phyloP scores from a whole-genome alignment of 352 stramenopile species.

The Globisporangium cylindrosporum region DNA sequence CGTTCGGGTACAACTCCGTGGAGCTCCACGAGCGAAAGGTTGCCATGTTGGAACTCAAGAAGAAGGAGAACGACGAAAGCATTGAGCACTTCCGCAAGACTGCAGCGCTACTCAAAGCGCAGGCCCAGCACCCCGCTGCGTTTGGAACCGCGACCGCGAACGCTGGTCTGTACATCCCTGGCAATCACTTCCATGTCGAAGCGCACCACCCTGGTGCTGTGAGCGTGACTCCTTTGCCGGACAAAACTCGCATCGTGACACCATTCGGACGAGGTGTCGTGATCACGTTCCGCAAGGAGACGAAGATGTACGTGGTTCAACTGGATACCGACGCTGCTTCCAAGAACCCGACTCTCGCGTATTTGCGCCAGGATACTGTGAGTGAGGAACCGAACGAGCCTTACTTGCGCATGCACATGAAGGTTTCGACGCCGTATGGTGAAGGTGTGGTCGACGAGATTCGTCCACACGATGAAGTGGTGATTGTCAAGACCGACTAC shows the following conservation, averaged over 20 bases:
- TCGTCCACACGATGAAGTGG: conserved; percentile 56
- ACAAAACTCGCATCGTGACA: conserved; percentile 74
- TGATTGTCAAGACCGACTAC: conserved; percentile 66
- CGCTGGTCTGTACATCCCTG: conserved; percentile 71
- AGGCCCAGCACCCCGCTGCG: conserved; percentile 57
- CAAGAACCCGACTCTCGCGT: conserved; percentile 66
- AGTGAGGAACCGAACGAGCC: conserved; percentile 65
- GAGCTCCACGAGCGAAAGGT: conserved; percentile 42
- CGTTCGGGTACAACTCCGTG: conserved; percentile 55
- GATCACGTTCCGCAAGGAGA: conserved; percentile 63
- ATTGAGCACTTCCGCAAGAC: conserved; percentile 62
- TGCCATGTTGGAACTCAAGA: conserved; percentile 40
- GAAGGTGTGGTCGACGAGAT: conserved; percentile 63
- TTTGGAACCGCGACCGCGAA: conserved; percentile 51
- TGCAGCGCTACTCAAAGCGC: conserved; percentile 43
- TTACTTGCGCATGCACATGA: conserved; percentile 75
- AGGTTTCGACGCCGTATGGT: conserved; percentile 75
- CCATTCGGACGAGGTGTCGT: conserved; percentile 72
- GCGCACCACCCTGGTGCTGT: conserved; percentile 69
- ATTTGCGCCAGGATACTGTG: conserved; percentile 63
- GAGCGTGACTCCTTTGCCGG: conserved; percentile 52
- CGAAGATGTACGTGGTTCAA: conserved; percentile 82
- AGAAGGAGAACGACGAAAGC: conserved; percentile 65
- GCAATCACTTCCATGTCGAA: conserved; percentile 62
- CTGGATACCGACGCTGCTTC: conserved; percentile 54